Conservation (phyloP, 345 rosid genomes). For the Aquilaria malaccensis region DNA sequence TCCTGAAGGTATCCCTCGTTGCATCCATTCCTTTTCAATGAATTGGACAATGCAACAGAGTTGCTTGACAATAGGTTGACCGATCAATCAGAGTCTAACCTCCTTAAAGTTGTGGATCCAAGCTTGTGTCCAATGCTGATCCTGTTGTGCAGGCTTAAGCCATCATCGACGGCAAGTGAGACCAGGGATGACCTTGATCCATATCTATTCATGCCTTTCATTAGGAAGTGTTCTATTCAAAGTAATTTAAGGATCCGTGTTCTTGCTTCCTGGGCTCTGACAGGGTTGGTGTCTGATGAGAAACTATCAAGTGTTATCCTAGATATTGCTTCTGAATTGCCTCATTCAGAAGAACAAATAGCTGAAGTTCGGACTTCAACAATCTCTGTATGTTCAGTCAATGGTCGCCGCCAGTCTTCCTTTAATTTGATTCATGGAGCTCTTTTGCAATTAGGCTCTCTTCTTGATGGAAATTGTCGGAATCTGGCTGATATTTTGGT, state of each 20-base stretch:
- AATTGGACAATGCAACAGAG: conserved; percentile 72
- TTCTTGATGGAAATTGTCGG: conserved; percentile 76
- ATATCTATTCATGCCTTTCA: conserved; percentile 84
- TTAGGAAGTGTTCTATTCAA: conserved; percentile 86
- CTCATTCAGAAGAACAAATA: conserved; percentile 17
- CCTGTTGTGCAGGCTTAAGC: conserved; percentile 92
- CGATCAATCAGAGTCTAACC: conserved; percentile 49
- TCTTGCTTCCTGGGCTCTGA: conserved; percentile 90
- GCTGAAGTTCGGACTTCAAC: conserved; percentile 16
- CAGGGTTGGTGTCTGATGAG: conserved; percentile 88
- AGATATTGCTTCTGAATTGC: conserved; percentile 65
- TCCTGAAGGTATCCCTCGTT: conserved; percentile 70
- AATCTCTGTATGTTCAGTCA: conserved; percentile 6
- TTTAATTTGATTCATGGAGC: conserved; percentile 78
- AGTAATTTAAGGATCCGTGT: conserved; percentile 78
- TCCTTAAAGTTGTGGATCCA: conserved; percentile 74
- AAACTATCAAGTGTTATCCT: conserved; percentile 54
- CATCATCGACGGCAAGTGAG: conserved; percentile 84
- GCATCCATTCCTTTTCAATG: conserved; percentile 74
- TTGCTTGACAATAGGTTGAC: conserved; percentile 40
- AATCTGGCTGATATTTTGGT: conserved; percentile 62
- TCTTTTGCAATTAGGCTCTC: conserved; percentile 71
- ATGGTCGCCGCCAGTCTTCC: conserved; percentile 27
- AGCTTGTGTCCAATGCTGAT: conserved; percentile 93
- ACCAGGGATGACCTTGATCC: conserved; percentile 90